Evolutionary conservation across 345 rosid genomes (phyloP), one percentile per base, ranked within the genome.

Genomic region (Laguncularia racemosa): DNA sequence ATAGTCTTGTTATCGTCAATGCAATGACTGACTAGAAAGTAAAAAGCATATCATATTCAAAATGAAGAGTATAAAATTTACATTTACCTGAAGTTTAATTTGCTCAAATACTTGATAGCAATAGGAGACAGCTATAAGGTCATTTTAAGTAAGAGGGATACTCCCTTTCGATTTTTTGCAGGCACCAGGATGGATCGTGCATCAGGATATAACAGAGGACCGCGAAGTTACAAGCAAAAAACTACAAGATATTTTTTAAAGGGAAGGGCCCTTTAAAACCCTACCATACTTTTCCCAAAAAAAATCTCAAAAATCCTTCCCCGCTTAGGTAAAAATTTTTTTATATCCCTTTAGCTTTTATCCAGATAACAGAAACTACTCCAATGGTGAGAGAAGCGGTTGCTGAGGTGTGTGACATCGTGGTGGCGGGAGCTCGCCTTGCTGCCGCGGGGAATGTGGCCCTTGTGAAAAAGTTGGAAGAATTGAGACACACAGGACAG

Each of bases 371-470:
- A n/a, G 64, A 66, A 47, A 66, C 86, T 3, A 74, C 72, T 20
- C 55, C 61, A 55, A 71, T 23, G 68, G 78, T 56, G 12, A 79
- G 86, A 49, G 84, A 81, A 73, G 65, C 73, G 0, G 87, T 78
- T 20, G 85, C 67, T 1, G 88, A 85, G 63, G 80, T 85, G 21
- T 84, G 89, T 14, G 85, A 81, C 66, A 60, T 82, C 23, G 87
- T 84, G 0, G 76, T 81, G 15, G 85, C 71, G 89, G 89, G 80
- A 0, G 96, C 96, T 1, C 79, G 88, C 15, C 67, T 88, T 2
- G 85, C 78, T 0, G 87, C 82, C 20, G 85, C 89, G 6, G 87
- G 79, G 19, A 72, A 79, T 33, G 83, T 88, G n/a, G 85, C 81
- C 28, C 79, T 84, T 13, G 60, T 82, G 45, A 82, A 82, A 78